These are phyloP conservation scores for Salix suchowensis DNA, from an alignment of 345 rosid genomes.

Conservation along the genomic window DNA sequence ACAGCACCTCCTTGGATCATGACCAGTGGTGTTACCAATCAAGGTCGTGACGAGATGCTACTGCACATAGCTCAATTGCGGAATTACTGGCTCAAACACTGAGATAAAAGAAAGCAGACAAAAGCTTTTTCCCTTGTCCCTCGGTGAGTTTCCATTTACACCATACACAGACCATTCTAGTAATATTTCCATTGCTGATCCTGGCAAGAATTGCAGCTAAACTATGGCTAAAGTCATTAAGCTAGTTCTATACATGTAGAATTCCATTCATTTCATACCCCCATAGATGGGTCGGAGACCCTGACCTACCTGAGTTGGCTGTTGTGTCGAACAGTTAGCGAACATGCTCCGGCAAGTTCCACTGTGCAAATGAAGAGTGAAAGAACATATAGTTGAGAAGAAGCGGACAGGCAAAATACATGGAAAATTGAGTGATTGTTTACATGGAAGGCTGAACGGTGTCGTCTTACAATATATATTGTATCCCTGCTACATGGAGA, in stretches of 20 bases:
- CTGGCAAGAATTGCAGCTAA: neutral
- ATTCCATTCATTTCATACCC: neutral
- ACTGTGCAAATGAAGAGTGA: neutral
- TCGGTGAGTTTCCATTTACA: neutral
- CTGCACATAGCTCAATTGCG: constrained; percentile 93
- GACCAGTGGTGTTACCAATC: constrained; percentile 95
- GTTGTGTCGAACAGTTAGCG: neutral
- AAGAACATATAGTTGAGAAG: neutral
- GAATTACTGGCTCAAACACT: constrained; percentile 90
- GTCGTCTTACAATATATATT: neutral
- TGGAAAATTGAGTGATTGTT: no score
- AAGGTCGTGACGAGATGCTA: constrained; percentile 94
- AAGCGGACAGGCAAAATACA: neutral
- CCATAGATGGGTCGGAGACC: neutral
- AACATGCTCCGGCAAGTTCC: no score
- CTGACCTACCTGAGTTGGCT: neutral
- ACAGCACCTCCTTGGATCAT: constrained; percentile 95
- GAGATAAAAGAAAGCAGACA: constrained; percentile 7
- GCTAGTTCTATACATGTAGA: neutral
- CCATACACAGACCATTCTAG: neutral
- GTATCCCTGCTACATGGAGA: neutral
- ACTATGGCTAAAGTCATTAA: no score
- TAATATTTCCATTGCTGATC: neutral
- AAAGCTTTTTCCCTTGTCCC: neutral
- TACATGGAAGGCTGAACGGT: neutral